Evolutionary conservation across 2,329 filamentous ascomycete genomes (phyloP).

Genomic region (Penicillium vulpinum): DNA sequence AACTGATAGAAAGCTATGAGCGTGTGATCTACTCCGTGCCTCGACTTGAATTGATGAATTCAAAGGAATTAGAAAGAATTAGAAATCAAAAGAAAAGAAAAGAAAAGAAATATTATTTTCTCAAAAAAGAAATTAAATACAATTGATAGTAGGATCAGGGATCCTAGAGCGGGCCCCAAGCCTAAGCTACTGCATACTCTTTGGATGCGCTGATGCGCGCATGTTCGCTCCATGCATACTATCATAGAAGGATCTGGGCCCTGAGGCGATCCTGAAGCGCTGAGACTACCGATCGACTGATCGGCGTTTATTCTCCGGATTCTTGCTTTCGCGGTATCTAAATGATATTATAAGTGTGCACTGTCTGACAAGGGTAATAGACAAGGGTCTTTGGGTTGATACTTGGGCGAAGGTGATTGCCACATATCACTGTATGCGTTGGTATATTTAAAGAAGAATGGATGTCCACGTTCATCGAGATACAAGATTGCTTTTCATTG

Average conservation of each 20-base stretch:
- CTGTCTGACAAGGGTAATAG: background rate
- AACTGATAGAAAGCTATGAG: background rate
- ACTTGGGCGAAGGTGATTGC: background rate
- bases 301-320: background rate
- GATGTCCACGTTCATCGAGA: background rate
- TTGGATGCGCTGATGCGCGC: slow-evolving; percentile 5
- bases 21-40: no score
- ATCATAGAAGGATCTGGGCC: slow-evolving; percentile 8
- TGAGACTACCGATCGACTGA: background rate
- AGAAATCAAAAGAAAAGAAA: background rate
- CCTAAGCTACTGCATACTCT: slow-evolving; percentile 16
- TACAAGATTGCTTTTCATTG: background rate
- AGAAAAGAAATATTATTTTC: background rate
- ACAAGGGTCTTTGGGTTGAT: background rate
- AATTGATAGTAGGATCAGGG: slow-evolving; percentile 15
- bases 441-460: background rate
- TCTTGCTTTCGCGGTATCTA: background rate
- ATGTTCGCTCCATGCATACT: slow-evolving; percentile 13
- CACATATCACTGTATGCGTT: background rate
- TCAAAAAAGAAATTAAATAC: slow-evolving; percentile 1
- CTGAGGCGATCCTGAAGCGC: slow-evolving; percentile 3
- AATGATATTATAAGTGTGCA: background rate
- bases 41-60: slow-evolving; percentile 1
- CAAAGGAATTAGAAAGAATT: background rate
- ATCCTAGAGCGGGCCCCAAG: slow-evolving; percentile 13